Percentiles rank a stretch among this genome's conserved stretches.
These are phyloP conservation scores for Colletotrichum musae DNA, from an alignment of 2,329 filamentous ascomycete genomes.

Conservation along the genomic window DNA sequence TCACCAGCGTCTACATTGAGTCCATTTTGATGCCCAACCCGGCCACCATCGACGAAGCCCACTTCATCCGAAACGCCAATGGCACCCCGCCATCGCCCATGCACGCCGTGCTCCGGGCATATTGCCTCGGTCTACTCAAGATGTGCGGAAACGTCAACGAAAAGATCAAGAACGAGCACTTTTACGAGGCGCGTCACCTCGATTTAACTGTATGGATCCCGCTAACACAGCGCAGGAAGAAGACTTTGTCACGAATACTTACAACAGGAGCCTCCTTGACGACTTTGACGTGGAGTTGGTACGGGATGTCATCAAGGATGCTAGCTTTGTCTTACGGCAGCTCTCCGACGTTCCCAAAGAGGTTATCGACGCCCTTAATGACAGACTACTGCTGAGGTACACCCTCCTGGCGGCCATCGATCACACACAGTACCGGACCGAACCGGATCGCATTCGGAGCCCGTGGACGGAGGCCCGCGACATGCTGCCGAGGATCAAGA, in stretches of 20 bases:
- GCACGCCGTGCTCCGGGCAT: slow-evolving; percentile 81
- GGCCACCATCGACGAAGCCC: slow-evolving; percentile 73
- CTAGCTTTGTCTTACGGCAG: slow-evolving; percentile 65
- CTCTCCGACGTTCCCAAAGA: slow-evolving; percentile 57
- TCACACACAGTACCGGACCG: slow-evolving; percentile 60
- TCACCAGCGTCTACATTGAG: slow-evolving; percentile 93
- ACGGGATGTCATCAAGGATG: slow-evolving; percentile 66
- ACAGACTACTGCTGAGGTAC: slow-evolving; percentile 77
- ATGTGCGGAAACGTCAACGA: slow-evolving; percentile 84
- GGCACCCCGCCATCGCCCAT: slow-evolving; percentile 57
- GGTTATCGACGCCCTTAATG: slow-evolving; percentile 69
- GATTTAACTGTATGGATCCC: neutral
- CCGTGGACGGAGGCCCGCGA: slow-evolving; percentile 67
- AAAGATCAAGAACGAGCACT: slow-evolving; percentile 85
- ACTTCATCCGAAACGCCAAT: slow-evolving; percentile 65
- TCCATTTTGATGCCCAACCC: slow-evolving; percentile 82
- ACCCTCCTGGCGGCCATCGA: slow-evolving; percentile 71
- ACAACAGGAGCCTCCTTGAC: slow-evolving; percentile 82
- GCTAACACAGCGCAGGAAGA: slow-evolving; percentile 78
- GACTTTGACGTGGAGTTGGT: slow-evolving; percentile 72
- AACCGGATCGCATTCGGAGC: slow-evolving; percentile 62
- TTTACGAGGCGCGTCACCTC: slow-evolving; percentile 81
- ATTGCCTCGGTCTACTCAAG: slow-evolving; percentile 88
- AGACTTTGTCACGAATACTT: slow-evolving; percentile 95
- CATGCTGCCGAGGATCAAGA: slow-evolving; percentile 69